These are phyloP conservation scores for Saitozyma podzolica DNA, from an alignment of 768 basidiomycete species.

Conservation along the genomic window DNA sequence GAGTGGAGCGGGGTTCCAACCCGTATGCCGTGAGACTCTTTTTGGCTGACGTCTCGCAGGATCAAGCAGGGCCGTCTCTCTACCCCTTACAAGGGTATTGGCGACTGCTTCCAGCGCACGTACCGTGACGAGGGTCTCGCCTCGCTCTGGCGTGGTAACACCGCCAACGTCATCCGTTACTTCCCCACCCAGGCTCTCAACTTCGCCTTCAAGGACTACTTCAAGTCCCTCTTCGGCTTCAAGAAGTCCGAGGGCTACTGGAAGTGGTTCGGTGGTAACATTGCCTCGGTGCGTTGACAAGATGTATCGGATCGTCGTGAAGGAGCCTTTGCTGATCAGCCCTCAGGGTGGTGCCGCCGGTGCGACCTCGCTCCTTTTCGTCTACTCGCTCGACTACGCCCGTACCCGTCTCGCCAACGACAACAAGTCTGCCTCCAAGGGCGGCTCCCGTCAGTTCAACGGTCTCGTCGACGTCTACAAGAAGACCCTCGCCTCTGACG, in stretches of 20 bases:
- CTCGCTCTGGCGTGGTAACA: conserved; percentile 99
- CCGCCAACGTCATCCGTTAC: conserved; percentile 99
- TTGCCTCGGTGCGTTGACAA: conserved; percentile 54
- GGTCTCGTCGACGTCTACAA: conserved; percentile 95
- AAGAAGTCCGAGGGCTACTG: conserved; percentile 97
- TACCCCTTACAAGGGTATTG: conserved; percentile 92
- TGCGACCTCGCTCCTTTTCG: conserved; percentile 97
- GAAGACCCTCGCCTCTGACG: conserved; percentile 96
- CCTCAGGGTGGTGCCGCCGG: conserved; percentile 99
- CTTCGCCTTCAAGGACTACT: conserved; percentile 95
- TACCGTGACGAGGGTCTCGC: conserved; percentile 93
- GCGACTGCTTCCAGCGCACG: conserved; percentile 87
- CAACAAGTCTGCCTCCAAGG: conserved; percentile 91
- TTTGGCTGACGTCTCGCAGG: conserved; percentile 55
- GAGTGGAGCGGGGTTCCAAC: conserved; percentile 10
- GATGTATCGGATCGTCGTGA: neutral
- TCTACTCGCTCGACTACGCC: conserved; percentile 99
- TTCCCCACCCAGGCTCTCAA: conserved; percentile 99
- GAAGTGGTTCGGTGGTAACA: conserved; percentile 97
- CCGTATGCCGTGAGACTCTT: neutral
- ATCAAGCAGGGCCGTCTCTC: conserved; percentile 99
- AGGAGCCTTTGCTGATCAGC: conserved; percentile 10
- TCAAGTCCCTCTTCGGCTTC: conserved; percentile 93
- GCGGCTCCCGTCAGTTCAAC: conserved; percentile 94
- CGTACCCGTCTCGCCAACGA: conserved; percentile 83